Base-by-base conservation (phyloP, 2,329 filamentous ascomycete genomes). In the Rhinocladiella mackenziei region DNA sequence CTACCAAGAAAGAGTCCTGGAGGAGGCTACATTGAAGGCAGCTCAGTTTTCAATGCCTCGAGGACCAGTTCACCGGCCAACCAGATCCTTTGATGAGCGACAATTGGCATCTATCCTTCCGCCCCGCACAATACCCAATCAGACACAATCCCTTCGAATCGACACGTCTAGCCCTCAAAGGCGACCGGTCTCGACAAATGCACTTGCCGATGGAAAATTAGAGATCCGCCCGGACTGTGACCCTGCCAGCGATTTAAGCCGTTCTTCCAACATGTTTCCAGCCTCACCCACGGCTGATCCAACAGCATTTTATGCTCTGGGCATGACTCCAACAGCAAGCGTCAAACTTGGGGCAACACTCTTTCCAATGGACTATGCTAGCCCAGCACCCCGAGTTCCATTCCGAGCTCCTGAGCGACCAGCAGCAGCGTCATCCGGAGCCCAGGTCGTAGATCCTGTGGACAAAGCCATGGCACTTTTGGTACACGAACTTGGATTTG, bases 401-500 rank as follows among this genome's bases (percentile, higher is more conserved):
- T 50, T 50, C 18, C 49, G 30, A 18, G 39, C 41, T 9, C 43
- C 41, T 11, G 45, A 46, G 31, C 43, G 38, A 7, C 13, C 38
- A 7, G 26, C 40, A 34, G 40, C 35, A 9, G 3, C 34, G 11
- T n/a, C n/a, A n/a, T n/a, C n/a, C n/a, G 30, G 18, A 15, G 35
- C 44, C 51, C 39, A 58, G 53, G 51, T 74, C 59, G 52, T 72
- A 26, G 74, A 78, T 39, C 75, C 77, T 0, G 73, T 74, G 10
- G 77, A 80, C 35, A 67, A 69, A 33, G 79, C 79, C 0, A 72
- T 82, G 13, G 64, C 68, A 34, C 66, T 71, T 30, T 74, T 83
- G 43, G 75, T 80, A 8, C 53, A 62, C 4, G 73, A 78, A 25
- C 76, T 82, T 60, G 79, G 79, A 0, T 83, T 82, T 52, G 68